These are phyloP conservation scores for Debaryomycetaceae sp. DNA, from an alignment of 1,139 yeast species.

Conservation along the genomic window DNA sequence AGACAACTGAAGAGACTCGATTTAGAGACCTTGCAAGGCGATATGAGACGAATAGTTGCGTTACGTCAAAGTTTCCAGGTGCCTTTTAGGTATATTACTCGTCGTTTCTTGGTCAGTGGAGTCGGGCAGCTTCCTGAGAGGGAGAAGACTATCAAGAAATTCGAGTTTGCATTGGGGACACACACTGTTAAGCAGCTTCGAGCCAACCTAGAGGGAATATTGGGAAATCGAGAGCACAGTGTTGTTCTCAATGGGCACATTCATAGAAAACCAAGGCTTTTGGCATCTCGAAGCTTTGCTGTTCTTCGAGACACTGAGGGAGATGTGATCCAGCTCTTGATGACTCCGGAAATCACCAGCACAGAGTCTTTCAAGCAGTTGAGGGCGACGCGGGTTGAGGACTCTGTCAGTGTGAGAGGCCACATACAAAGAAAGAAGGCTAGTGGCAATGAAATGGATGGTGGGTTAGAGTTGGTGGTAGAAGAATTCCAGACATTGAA, in stretches of 20 bases:
- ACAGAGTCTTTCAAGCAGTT: slow-evolving; percentile 38
- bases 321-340: slow-evolving; percentile 58
- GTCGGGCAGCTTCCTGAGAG: slow-evolving; percentile 19
- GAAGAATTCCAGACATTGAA: slow-evolving; percentile 56
- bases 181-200: slow-evolving; percentile 23
- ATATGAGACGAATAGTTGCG: neutral
- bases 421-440: slow-evolving; percentile 32
- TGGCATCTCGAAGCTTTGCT: slow-evolving; percentile 57
- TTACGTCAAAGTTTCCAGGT: neutral
- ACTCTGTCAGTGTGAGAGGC: slow-evolving; percentile 73
- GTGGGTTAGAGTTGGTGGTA: slow-evolving; percentile 57
- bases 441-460: slow-evolving; percentile 14
- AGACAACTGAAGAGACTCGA: neutral
- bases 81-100: neutral
- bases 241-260: slow-evolving; percentile 75
- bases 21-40: neutral
- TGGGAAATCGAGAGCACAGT: slow-evolving; percentile 7
- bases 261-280: slow-evolving; percentile 58
- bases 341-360: slow-evolving; percentile 41
- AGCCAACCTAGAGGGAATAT: slow-evolving; percentile 10
- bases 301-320: slow-evolving; percentile 73
- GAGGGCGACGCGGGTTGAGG: slow-evolving; percentile 58
- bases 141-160: slow-evolving; percentile 25
- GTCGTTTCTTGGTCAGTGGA: neutral
- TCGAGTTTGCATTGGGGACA: slow-evolving; percentile 38